These are phyloP conservation scores for Przewalskia tangutica DNA, from an alignment of 257 asterid species.

Conservation along the genomic window DNA sequence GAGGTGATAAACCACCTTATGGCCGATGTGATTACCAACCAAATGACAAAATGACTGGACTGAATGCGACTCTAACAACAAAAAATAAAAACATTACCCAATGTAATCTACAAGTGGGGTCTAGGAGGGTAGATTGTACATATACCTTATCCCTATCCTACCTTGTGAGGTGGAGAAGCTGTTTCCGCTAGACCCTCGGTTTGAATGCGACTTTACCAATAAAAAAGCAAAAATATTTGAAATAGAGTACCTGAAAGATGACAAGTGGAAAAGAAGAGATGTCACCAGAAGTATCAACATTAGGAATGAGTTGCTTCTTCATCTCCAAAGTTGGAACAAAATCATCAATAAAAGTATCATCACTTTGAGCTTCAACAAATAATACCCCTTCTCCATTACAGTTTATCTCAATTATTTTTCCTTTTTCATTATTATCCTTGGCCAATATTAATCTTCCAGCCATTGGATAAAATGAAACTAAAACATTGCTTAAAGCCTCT, in stretches of 20 bases:
- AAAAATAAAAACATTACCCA: too few species aligned
- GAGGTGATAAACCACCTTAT: too few species aligned
- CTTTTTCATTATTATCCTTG: neutral
- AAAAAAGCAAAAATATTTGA: neutral
- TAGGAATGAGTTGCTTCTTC: neutral
- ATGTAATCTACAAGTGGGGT: too few species aligned
- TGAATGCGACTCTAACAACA: too few species aligned
- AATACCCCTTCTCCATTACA: slow-evolving; percentile 32
- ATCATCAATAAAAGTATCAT: neutral
- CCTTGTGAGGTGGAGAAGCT: too few species aligned
- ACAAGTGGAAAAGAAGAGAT: slow-evolving; percentile 23
- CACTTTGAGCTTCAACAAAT: slow-evolving; percentile 28
- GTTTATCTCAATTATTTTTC: slow-evolving; percentile 23
- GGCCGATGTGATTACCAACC: too few species aligned
- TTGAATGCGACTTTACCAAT: too few species aligned
- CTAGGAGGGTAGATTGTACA: too few species aligned
- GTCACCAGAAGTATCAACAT: slow-evolving; percentile 18
- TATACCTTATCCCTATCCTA: too few species aligned
- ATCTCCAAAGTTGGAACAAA: neutral
- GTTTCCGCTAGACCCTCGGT: too few species aligned
- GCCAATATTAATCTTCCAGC: slow-evolving; percentile 24
- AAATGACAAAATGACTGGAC: too few species aligned
- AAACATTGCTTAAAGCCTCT: slow-evolving; percentile 23
- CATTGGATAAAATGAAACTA: slow-evolving; percentile 36
- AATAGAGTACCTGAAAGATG: slow-evolving; percentile 19